phyloP scores from a whole-genome alignment of 106 monocot genomes.

The Amphibolis antarctica region DNA sequence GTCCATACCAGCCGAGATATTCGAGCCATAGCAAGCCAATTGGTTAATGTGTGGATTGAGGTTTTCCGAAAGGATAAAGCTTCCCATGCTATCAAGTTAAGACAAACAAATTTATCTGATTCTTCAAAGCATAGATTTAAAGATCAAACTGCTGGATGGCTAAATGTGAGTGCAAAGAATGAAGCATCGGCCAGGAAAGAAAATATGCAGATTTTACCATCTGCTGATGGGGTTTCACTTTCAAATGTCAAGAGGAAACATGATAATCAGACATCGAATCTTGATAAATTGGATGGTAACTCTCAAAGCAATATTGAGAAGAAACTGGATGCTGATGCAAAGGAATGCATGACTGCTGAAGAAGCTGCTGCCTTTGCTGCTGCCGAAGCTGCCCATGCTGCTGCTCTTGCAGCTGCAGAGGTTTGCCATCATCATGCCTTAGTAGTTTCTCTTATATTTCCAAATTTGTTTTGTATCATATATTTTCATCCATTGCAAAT shows the following conservation, averaged over 20 bases:
- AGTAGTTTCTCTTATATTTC: not conserved
- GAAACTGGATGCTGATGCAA: conserved; percentile 15
- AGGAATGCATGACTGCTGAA: conserved; percentile 37
- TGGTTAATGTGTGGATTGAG: conserved; percentile 89
- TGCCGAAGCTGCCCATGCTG: conserved; percentile 75
- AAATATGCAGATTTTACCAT: conserved; percentile 13
- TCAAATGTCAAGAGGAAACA: conserved; percentile 30
- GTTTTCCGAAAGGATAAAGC: conserved; percentile 93
- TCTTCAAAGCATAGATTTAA: conserved; percentile 34
- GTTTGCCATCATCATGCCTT: conserved; percentile 22
- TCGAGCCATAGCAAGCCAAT: conserved; percentile 88
- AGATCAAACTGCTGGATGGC: conserved; percentile 33
- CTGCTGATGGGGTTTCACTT: conserved; percentile 27
- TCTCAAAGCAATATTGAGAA: conserved; percentile 13
- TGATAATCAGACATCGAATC: not conserved
- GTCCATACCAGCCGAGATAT: conserved; percentile 96
- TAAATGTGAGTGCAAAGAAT: conserved; percentile 8
- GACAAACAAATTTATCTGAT: conserved; percentile 28
- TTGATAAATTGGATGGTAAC: not conserved
- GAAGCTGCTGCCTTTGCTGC: conserved; percentile 77
- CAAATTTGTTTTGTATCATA: not conserved
- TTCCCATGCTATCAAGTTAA: conserved; percentile 37
- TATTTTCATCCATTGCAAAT: not conserved
- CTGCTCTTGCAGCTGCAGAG: conserved; percentile 82
- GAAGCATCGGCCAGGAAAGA: conserved; percentile 30